Conservation (phyloP, 352 stramenopile species). For the Globisporangium rhizosaccharum region DNA sequence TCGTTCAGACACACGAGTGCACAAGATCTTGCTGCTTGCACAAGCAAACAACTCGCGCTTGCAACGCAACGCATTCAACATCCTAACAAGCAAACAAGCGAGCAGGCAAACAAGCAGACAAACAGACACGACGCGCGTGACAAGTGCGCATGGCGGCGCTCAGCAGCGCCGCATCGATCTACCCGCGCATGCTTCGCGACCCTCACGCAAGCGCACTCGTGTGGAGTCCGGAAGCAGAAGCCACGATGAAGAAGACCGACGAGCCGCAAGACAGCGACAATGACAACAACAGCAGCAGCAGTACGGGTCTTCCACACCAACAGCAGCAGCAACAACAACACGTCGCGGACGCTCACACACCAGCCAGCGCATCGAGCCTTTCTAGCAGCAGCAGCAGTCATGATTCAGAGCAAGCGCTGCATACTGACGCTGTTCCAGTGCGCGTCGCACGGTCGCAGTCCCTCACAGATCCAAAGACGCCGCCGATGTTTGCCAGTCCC, state of each 20-base stretch:
- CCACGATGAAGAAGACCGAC: constrained; percentile 4
- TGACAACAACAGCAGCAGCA: not conserved
- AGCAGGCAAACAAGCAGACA: constrained; percentile 3
- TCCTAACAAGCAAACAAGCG: constrained; percentile 1
- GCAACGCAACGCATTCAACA: not conserved
- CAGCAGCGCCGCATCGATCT: constrained; percentile 3
- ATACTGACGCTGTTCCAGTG: constrained; percentile 11
- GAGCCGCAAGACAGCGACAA: constrained; percentile 5
- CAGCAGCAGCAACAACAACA: not conserved
- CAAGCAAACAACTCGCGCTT: not conserved
- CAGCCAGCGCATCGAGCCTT: not conserved
- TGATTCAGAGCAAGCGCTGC: not conserved
- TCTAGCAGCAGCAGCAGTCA: not conserved
- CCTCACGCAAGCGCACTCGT: not conserved
- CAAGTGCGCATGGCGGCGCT: constrained; percentile 5
- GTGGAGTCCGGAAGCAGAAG: constrained; percentile 6
- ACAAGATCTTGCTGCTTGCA: not conserved
- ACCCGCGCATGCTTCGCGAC: constrained; percentile 6
- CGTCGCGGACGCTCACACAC: not conserved
- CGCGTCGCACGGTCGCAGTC: constrained; percentile 38
- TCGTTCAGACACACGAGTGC: not conserved
- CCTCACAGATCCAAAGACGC: constrained; percentile 26
- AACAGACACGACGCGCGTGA: constrained; percentile 2
- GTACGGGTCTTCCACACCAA: not conserved
- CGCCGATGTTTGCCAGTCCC: constrained; percentile 22